Conservation (phyloP, 495 filamentous ascomycete genomes). For the Penicillium pancosmium region DNA sequence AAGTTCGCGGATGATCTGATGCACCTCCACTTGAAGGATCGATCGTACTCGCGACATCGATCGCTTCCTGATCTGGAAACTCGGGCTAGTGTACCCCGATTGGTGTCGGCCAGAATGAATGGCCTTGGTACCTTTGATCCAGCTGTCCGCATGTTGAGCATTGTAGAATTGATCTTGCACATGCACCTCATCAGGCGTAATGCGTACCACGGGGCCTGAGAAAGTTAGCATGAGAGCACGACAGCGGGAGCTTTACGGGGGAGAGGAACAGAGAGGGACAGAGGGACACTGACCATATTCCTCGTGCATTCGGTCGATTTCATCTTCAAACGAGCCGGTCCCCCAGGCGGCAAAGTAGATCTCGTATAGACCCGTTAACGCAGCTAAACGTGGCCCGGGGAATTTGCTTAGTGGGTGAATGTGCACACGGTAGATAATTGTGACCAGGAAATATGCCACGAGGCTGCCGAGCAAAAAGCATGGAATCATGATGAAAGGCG, state of each 20-base stretch:
- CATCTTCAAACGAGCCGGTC: slow-evolving; percentile 38
- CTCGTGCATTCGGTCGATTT: slow-evolving; percentile 49
- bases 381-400: slow-evolving; percentile 50
- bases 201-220: slow-evolving; percentile 31
- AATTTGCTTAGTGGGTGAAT: slow-evolving; percentile 44
- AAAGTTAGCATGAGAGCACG: background rate
- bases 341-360: slow-evolving; percentile 49
- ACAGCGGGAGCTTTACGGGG: background rate
- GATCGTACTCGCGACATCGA: slow-evolving; percentile 23
- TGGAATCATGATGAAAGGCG: slow-evolving; percentile 21
- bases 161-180: slow-evolving; percentile 21
- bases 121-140: slow-evolving; percentile 24
- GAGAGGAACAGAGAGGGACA: no score
- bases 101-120: slow-evolving; percentile 9
- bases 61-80: slow-evolving; percentile 18
- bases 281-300: slow-evolving; percentile 32
- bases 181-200: slow-evolving; percentile 30
- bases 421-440: slow-evolving; percentile 36
- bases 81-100: slow-evolving; percentile 1
- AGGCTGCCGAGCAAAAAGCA: slow-evolving; percentile 29
- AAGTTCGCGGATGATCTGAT: slow-evolving; percentile 20
- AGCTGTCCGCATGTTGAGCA: slow-evolving; percentile 16
- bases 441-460: slow-evolving; percentile 27
- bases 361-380: slow-evolving; percentile 48
- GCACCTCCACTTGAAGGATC: slow-evolving; percentile 23